phyloP scores from a whole-genome alignment of 352 stramenopile species.

The Phytophthora boehmeriae region DNA sequence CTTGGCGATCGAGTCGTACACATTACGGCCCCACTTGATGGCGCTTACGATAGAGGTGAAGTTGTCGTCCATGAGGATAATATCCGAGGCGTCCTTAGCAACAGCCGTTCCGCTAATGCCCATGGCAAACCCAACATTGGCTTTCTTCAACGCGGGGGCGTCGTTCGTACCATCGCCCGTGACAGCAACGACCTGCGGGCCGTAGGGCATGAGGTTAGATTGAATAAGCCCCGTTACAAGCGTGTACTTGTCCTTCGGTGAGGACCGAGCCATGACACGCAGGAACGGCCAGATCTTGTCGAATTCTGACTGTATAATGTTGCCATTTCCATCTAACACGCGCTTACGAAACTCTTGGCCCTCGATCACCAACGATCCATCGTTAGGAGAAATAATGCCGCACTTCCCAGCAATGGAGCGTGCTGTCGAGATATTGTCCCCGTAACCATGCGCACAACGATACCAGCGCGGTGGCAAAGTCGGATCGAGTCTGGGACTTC shows the following conservation, averaged over 20 bases:
- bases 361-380: constrained; percentile 72
- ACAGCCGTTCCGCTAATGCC: constrained; percentile 96
- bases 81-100: constrained; percentile 96
- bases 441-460: constrained; percentile 98
- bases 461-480: constrained; percentile 94
- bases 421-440: constrained; percentile 97
- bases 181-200: constrained; percentile 92
- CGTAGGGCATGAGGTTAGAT: constrained; percentile 76
- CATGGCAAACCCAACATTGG: constrained; percentile 98
- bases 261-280: constrained; percentile 92
- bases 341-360: constrained; percentile 68
- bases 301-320: constrained; percentile 88
- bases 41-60: constrained; percentile 97
- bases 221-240: constrained; percentile 94
- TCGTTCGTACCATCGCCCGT: constrained; percentile 98
- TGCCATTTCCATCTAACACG: constrained; percentile 67
- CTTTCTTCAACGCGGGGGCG: constrained; percentile 95
- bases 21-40: constrained; percentile 95
- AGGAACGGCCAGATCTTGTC: constrained; percentile 93
- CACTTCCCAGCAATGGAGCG: constrained; percentile 79
- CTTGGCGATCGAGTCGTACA: constrained; percentile 98
- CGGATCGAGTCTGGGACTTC: constrained; percentile 94
- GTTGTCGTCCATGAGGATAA: constrained; percentile 97
- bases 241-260: constrained; percentile 97
- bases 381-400: constrained; percentile 61